Base-by-base conservation (phyloP, 2,329 filamentous ascomycete genomes). In the Lojkania enalia region DNA sequence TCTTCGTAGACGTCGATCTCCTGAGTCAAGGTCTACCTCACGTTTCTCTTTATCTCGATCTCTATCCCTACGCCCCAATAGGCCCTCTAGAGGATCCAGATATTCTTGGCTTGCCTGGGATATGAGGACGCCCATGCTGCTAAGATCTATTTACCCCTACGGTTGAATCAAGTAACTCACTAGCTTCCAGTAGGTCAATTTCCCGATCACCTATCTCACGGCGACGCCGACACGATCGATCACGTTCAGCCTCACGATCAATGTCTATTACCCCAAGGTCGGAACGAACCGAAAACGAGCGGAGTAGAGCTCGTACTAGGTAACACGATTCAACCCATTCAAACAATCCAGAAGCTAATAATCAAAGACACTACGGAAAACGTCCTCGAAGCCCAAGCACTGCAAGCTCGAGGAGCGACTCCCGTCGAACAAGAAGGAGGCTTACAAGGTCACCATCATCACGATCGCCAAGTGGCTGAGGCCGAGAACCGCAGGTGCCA, bases 1-100 rank as follows among this genome's bases (percentile, higher is more conserved):
- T 23, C 63, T 61, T 36, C 64, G 65, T 19, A 59, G 61, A 31
- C 55, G 47, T 20, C 54, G 58, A 35, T 49, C 53, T 42, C 12
- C 39, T 3, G 15, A 16, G 23, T 27, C 23, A 27, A 27, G 23
- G 23, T 27, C 23, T 7, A 27, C 23, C 7, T 27, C 23, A 27
- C 23, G 23, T 59, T 76, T 76, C 76, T 81, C 78, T 79, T 78
- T 69, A 71, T 74, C 74, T 66, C 70, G n/a, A n/a, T n/a, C n/a
- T n/a, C n/a, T n/a, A n/a, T n/a, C n/a, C n/a, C n/a, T n/a, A n/a
- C 41, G n/a, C n/a, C n/a, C n/a, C n/a, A n/a, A n/a, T n/a, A n/a
- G n/a, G n/a, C n/a, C n/a, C n/a, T n/a, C n/a, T n/a, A n/a, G n/a
- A n/a, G n/a, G n/a, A n/a, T n/a, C n/a, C n/a, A n/a, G n/a, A n/a